Base-by-base conservation (phyloP, 257 asterid species). In the Scutellaria barbata region DNA sequence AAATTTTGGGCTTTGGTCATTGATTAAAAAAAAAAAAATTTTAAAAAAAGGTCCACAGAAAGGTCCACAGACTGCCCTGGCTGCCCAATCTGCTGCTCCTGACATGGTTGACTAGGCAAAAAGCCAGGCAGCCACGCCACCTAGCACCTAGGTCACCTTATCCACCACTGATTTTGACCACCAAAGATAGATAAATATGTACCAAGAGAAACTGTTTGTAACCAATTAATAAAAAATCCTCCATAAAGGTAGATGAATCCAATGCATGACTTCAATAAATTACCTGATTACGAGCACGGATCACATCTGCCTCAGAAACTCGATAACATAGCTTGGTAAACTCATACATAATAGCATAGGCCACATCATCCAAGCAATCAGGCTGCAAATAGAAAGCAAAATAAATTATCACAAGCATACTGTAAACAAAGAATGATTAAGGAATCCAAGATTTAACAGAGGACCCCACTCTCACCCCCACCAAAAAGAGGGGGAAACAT, bases 251-350 rank as follows among this genome's bases (percentile, higher is more conserved):
- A 63, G 13, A 53, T 10, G 22, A 51, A 61, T 39, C 37, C 25
- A 16, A 35, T 10, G 45, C 13, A 30, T 45, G 46, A 53, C 1
- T 13, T 2, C 13, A 47, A 25, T 30, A 35, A 59, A 54, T 25
- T 58, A 92, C 98, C 94, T 89, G 98, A 80, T 89, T 92, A 74
- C 90, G 86, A 71, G 98, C 96, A 59, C 96, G 96, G 42, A 81
- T 84, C 57, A 88, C 92, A 77, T 89, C 96, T 3, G 74, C 94
- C 62, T 89, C 96, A 1, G 89, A 75, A 39, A 88, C 90, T 51
- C 85, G 85, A 79, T 92, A 92, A 56, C 89, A 79, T 61, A 89
- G 77, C 76, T 85, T 88, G 79, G 89, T 86, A 10, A 88, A 8
- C 79, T 83, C 92, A 10, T 86, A 80, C 96, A 92, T 89, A 59